phyloP scores from a whole-genome alignment of 345 rosid genomes.

The Firmiana major region DNA sequence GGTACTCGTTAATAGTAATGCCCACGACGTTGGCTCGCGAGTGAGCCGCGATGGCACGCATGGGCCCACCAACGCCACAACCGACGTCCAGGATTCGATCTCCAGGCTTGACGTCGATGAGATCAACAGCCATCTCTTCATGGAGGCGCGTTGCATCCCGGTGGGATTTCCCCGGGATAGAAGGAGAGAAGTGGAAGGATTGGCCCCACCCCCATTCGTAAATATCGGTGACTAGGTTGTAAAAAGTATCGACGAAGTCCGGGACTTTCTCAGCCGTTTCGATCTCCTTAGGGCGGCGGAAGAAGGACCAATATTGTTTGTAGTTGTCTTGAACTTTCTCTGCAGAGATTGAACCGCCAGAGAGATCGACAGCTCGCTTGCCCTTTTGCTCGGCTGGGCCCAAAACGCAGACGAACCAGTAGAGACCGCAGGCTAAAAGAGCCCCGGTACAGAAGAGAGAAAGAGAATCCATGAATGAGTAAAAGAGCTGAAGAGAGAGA shows the following conservation, averaged over 20 bases:
- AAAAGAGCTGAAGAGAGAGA: background rate
- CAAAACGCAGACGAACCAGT: conserved; percentile 81
- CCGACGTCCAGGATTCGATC: conserved; percentile 76
- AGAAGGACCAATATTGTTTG: conserved; percentile 81
- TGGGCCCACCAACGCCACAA: conserved; percentile 96
- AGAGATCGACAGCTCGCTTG: conserved; percentile 64
- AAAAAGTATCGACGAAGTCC: conserved; percentile 86
- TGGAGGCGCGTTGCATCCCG: conserved; percentile 82
- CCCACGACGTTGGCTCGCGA: conserved; percentile 81
- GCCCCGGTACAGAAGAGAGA: conserved; percentile 67
- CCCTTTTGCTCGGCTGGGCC: conserved; percentile 90
- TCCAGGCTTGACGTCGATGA: conserved; percentile 56
- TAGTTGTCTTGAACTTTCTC: conserved; percentile 78
- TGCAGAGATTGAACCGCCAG: conserved; percentile 92
- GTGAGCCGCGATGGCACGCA: conserved; percentile 98
- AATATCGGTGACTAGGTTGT: conserved; percentile 90
- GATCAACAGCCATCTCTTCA: conserved; percentile 86
- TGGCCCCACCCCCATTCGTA: conserved; percentile 99
- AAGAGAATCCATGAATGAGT: conserved; percentile 51
- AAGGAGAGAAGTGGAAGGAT: conserved; percentile 93
- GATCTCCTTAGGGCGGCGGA: conserved; percentile 84
- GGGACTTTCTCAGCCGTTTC: conserved; percentile 77
- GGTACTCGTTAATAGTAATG: conserved; percentile 94
- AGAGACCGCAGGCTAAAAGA: conserved; percentile 63
- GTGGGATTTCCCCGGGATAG: conserved; percentile 71